Evolutionary conservation across 805 yeast genomes (phyloP).

Genomic region (Debaryomyces prosopidis): DNA sequence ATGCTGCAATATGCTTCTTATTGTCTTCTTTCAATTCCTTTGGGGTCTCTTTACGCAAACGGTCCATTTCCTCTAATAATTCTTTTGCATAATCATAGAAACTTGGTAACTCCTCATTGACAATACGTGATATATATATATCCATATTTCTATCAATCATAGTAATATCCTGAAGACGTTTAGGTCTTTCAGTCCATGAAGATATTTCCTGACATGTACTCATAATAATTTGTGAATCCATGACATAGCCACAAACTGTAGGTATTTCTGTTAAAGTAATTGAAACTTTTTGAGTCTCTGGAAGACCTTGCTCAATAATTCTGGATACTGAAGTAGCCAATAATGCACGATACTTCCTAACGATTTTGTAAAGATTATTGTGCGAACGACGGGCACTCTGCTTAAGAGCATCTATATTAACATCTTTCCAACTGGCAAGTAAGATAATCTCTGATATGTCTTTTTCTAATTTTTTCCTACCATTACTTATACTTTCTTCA

Average conservation of each 20-base stretch:
- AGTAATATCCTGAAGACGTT: constrained; percentile 51
- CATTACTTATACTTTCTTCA: constrained; percentile 41
- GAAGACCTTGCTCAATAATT: constrained; percentile 61
- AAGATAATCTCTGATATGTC: constrained; percentile 81
- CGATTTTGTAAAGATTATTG: constrained; percentile 74
- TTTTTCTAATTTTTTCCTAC: constrained; percentile 64
- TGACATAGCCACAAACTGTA: constrained; percentile 7
- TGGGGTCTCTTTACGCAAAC: constrained; percentile 79
- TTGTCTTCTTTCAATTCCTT: constrained; percentile 64
- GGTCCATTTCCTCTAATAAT: constrained; percentile 56
- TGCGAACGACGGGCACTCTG: constrained; percentile 94
- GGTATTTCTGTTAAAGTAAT: constrained; percentile 8
- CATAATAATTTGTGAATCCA: constrained; percentile 4
- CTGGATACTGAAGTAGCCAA: constrained; percentile 52
- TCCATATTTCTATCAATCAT: constrained; percentile 58
- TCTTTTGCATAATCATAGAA: constrained; percentile 57
- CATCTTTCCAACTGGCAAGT: constrained; percentile 96
- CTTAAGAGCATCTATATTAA: constrained; percentile 87
- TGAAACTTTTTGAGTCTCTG: not conserved
- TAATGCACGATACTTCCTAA: constrained; percentile 74
- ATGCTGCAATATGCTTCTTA: constrained; percentile 62
- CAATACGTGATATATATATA: constrained; percentile 39
- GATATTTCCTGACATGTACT: constrained; percentile 33
- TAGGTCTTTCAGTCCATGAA: constrained; percentile 58
- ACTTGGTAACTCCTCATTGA: constrained; percentile 42